phyloP scores from a whole-genome alignment of 169 alveolate species.

The Eimeria tenella region DNA sequence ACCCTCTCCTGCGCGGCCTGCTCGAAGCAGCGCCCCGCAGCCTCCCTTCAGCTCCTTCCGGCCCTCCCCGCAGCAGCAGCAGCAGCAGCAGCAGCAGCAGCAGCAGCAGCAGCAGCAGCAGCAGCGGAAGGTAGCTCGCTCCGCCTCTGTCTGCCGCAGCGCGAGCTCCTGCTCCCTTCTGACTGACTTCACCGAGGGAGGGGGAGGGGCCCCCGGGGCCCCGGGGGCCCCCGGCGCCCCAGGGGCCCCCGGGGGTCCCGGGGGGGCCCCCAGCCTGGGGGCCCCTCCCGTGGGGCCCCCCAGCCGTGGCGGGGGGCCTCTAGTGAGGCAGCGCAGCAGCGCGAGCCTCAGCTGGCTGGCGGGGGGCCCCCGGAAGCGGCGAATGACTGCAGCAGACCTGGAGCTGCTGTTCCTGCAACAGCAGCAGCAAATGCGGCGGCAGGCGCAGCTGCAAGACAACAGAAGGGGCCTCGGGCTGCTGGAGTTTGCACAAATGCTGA shows the following conservation, averaged over 20 bases:
- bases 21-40: slow-evolving; percentile 24
- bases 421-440: slow-evolving; percentile 70
- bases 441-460: slow-evolving; percentile 65
- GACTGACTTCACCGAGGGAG: no score
- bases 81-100: not conserved
- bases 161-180: slow-evolving; percentile 26
- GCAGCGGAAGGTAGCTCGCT: not conserved
- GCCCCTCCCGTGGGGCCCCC: not conserved
- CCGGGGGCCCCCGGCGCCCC: not conserved
- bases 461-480: slow-evolving; percentile 59
- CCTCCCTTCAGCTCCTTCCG: slow-evolving; percentile 45
- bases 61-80: slow-evolving; percentile 19
- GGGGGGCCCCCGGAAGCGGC: not conserved
- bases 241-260: not conserved
- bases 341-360: not conserved
- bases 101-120: not conserved
- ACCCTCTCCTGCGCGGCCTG: not conserved
- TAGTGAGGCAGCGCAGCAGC: slow-evolving; percentile 41
- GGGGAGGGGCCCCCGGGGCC: no score
- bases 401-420: slow-evolving; percentile 47
- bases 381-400: slow-evolving; percentile 42
- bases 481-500: slow-evolving; percentile 40
- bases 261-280: not conserved
- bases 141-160: slow-evolving; percentile 22
- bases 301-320: not conserved